Conservation (phyloP, 345 rosid species). For the Eucalyptus erythrocorys region DNA sequence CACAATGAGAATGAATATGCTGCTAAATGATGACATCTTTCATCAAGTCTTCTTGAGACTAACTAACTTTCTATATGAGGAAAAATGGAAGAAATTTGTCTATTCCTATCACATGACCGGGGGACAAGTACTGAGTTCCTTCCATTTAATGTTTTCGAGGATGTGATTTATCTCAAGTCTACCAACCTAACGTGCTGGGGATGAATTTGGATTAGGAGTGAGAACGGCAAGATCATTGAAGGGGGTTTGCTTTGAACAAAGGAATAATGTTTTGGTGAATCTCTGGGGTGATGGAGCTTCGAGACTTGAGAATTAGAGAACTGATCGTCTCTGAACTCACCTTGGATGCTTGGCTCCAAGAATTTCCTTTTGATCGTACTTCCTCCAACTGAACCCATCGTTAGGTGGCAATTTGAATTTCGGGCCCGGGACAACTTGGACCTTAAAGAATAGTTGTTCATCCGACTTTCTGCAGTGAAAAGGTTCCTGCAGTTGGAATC, state of each 20-base stretch:
- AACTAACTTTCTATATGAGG: too few species aligned
- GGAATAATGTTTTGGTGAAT: not conserved
- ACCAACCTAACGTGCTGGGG: not conserved
- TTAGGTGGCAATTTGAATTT: conserved; percentile 17
- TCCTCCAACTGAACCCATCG: conserved; percentile 90
- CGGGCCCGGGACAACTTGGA: too few species aligned
- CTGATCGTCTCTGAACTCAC: conserved; percentile 1
- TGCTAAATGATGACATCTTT: not conserved
- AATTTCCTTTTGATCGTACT: conserved; percentile 76
- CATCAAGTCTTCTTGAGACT: not conserved
- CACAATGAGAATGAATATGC: not conserved
- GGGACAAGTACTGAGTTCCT: not conserved
- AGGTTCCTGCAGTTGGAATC: too few species aligned
- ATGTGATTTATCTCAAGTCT: not conserved
- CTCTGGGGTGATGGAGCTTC: not conserved
- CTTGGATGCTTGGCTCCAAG: conserved; percentile 71
- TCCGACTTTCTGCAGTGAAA: conserved; percentile 27
- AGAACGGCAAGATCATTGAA: not conserved
- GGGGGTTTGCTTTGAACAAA: not conserved
- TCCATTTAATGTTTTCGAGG: not conserved
- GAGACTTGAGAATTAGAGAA: not conserved
- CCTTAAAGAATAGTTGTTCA: conserved; percentile 17
- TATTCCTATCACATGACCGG: not conserved
- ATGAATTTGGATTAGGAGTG: not conserved
- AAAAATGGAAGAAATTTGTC: not conserved